These are phyloP conservation scores for Epichloe sibirici DNA, from an alignment of 2,329 filamentous ascomycete species.

Conservation along the genomic window DNA sequence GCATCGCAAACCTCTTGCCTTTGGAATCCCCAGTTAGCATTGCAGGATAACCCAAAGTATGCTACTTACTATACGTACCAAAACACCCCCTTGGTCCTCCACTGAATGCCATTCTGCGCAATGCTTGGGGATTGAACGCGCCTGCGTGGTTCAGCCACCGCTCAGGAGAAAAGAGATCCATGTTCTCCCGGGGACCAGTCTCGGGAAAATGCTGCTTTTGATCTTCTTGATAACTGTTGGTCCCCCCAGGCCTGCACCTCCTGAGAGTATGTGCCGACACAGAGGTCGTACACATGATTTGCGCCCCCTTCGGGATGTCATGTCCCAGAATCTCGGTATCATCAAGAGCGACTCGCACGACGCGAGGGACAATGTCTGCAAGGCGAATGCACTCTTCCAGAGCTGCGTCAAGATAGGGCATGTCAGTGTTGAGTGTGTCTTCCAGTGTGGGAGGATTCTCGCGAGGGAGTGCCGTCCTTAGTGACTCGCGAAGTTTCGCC, in stretches of 20 bases:
- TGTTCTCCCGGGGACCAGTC: background rate
- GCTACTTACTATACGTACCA: background rate
- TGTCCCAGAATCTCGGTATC: constrained; percentile 1
- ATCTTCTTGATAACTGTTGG: background rate
- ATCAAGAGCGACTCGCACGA: background rate
- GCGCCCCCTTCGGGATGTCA: background rate
- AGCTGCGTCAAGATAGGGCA: constrained; percentile 3
- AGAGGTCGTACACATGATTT: background rate
- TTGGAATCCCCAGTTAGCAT: background rate
- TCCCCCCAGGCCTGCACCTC: background rate
- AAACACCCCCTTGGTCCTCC: background rate
- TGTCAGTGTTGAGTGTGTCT: background rate
- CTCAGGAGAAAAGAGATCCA: constrained; percentile 6
- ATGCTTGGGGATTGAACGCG: background rate
- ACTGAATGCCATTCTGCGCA: background rate
- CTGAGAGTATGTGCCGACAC: background rate
- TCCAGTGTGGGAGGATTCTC: background rate
- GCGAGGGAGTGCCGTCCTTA: constrained; percentile 8
- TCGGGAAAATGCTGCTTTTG: background rate
- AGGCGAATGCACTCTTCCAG: constrained; percentile 2
- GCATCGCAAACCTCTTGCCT: constrained; percentile 2
- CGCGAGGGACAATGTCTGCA: background rate
- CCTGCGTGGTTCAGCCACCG: constrained; percentile 6
- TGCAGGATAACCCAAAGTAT: background rate
- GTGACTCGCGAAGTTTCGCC: constrained; percentile 9